phyloP scores from a whole-genome alignment of 78 protist species.

The Dictyostelium capitatum region DNA sequence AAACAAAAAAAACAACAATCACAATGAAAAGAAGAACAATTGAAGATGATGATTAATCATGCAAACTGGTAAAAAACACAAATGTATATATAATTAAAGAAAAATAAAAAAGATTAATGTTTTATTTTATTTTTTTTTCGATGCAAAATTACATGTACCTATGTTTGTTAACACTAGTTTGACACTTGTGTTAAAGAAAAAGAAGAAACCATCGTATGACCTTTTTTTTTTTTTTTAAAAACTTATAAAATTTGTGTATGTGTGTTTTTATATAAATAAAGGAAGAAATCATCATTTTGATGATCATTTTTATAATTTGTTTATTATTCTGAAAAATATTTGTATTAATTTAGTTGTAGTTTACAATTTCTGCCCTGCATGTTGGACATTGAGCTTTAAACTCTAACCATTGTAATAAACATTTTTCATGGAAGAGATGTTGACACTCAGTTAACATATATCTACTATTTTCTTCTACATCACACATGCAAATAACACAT shows the following conservation, averaged over 20 bases:
- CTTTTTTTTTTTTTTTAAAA: too few species aligned
- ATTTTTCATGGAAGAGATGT: conserved; percentile 89
- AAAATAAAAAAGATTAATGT: conserved; percentile 8
- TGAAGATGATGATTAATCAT: conserved; percentile 5
- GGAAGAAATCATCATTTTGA: too few species aligned
- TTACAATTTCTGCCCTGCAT: conserved; percentile 58
- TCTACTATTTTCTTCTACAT: conserved; percentile 49
- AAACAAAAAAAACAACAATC: conserved; percentile 50
- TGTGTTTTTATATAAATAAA: too few species aligned
- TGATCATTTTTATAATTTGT: too few species aligned
- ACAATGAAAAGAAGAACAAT: conserved; percentile 29
- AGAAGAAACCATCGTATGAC: too few species aligned
- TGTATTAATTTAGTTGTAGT: not conserved
- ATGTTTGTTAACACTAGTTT: too few species aligned
- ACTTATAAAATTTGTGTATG: too few species aligned
- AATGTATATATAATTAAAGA: not conserved
- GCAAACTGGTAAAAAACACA: not conserved
- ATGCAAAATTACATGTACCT: too few species aligned
- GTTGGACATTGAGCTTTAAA: conserved; percentile 91
- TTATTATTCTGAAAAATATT: too few species aligned
- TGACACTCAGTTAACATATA: conserved; percentile 90
- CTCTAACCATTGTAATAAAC: conserved; percentile 89
- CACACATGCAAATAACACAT: conserved; percentile 91
- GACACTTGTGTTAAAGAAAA: too few species aligned
- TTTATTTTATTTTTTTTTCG: not conserved